Conservation (phyloP, 2,329 filamentous ascomycete genomes). For the Fusarium equiseti region DNA sequence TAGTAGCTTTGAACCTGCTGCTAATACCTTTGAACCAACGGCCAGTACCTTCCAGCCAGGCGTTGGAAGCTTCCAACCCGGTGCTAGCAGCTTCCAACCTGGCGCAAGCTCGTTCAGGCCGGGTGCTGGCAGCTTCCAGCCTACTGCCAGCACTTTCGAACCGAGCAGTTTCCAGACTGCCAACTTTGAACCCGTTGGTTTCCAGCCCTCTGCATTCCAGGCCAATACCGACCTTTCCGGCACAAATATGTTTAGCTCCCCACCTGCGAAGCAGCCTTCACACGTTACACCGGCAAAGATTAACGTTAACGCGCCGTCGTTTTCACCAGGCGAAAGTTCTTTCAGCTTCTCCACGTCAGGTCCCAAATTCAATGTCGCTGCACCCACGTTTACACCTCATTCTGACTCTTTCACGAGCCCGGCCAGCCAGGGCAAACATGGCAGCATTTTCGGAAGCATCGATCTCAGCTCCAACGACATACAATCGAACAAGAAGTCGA, state of each 20-base stretch:
- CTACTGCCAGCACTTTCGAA: slow-evolving; percentile 23
- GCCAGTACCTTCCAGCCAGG: slow-evolving; percentile 58
- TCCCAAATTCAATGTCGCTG: slow-evolving; percentile 80
- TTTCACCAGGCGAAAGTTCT: slow-evolving; percentile 74
- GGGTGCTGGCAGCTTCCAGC: slow-evolving; percentile 51
- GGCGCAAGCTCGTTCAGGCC: slow-evolving; percentile 21
- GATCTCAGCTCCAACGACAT: slow-evolving; percentile 71
- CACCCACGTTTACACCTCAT: slow-evolving; percentile 79
- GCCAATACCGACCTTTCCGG: slow-evolving; percentile 43
- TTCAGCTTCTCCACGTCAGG: slow-evolving; percentile 77
- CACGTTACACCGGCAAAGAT: slow-evolving; percentile 62
- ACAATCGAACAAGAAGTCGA: slow-evolving; percentile 78
- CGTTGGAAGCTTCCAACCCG: slow-evolving; percentile 19
- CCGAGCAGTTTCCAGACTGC: slow-evolving; percentile 24
- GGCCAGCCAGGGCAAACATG: slow-evolving; percentile 54
- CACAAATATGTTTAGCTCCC: slow-evolving; percentile 39
- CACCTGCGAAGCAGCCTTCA: slow-evolving; percentile 25
- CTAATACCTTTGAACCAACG: slow-evolving; percentile 41
- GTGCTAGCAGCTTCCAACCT: slow-evolving; percentile 19
- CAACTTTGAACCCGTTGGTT: slow-evolving; percentile 24
- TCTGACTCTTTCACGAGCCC: slow-evolving; percentile 62
- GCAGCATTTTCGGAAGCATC: slow-evolving; percentile 78
- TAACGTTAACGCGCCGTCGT: slow-evolving; percentile 76
- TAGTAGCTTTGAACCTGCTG: slow-evolving; percentile 44
- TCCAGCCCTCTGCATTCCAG: slow-evolving; percentile 63